Conservation (phyloP, 2,329 filamentous ascomycete genomes). For the Alternaria gaisen region DNA sequence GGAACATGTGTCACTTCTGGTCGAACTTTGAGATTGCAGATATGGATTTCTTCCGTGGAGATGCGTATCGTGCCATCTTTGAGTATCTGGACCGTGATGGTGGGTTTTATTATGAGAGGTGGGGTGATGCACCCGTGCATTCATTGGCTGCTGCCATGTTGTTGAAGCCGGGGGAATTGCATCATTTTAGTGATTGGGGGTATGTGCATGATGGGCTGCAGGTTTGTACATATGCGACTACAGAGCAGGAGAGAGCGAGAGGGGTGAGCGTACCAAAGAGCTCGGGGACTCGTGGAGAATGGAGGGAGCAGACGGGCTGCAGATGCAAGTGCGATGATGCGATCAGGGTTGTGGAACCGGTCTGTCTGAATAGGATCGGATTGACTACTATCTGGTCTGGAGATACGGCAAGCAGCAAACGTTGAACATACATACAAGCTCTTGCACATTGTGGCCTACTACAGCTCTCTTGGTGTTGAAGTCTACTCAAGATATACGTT, state of each 20-base stretch:
- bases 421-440: neutral
- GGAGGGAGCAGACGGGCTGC: slow-evolving; percentile 3
- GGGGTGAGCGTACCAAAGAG: slow-evolving; percentile 7
- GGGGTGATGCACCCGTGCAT: slow-evolving; percentile 96
- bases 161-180: slow-evolving; percentile 83
- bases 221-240: slow-evolving; percentile 17
- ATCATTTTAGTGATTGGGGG: slow-evolving; percentile 97
- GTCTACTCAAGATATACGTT: no score
- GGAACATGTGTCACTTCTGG: slow-evolving; percentile 98
- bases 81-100: slow-evolving; percentile 68
- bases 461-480: no score
- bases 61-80: slow-evolving; percentile 91
- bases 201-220: slow-evolving; percentile 67
- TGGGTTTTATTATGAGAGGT: slow-evolving; percentile 52
- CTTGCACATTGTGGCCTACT: no score
- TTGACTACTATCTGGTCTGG: neutral
- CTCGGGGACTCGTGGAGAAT: neutral
- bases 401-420: neutral
- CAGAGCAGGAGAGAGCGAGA: slow-evolving; percentile 7
- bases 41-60: slow-evolving; percentile 87
- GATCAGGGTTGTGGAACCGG: slow-evolving; percentile 9
- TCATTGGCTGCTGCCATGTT: slow-evolving; percentile 89
- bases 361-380: slow-evolving; percentile 11
- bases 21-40: slow-evolving; percentile 96
- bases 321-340: slow-evolving; percentile 13